Percentiles rank a stretch among this genome's conserved stretches.
phyloP scores from a whole-genome alignment of 75 land plant species.

The Cryptomeria japonica region DNA sequence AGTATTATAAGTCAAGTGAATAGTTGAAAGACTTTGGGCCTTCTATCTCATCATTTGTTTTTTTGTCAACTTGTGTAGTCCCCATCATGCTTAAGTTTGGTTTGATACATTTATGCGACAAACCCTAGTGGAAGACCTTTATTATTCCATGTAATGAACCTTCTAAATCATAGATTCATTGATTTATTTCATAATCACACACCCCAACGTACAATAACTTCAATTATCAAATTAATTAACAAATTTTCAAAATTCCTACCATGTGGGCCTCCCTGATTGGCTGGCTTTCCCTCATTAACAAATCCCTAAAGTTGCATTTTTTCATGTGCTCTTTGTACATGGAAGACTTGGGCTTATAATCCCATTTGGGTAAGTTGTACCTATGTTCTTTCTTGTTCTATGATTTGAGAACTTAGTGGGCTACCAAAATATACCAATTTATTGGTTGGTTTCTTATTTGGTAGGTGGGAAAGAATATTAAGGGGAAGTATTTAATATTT shows the following conservation, averaged over 20 bases:
- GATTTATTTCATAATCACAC: background rate
- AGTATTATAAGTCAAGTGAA: background rate
- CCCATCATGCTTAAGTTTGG: background rate
- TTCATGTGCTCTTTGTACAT: background rate
- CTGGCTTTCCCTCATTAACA: background rate
- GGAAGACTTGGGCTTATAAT: too few relatives aligned
- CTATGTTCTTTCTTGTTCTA: too few relatives aligned
- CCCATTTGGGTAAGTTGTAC: too few relatives aligned
- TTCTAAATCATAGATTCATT: background rate
- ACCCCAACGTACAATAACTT: background rate
- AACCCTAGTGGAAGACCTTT: slow-evolving; percentile 1
- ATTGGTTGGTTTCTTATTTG: too few relatives aligned
- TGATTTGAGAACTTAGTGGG: too few relatives aligned
- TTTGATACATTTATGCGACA: background rate
- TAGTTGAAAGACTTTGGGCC: background rate
- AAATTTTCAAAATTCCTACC: background rate
- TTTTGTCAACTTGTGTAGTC: slow-evolving; percentile 7
- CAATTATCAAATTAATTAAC: background rate
- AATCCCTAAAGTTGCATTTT: background rate
- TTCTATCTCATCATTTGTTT: background rate
- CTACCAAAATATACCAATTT: too few relatives aligned
- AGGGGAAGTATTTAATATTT: too few relatives aligned
- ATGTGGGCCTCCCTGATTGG: background rate
- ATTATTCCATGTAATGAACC: background rate
- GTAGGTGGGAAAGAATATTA: too few relatives aligned